A percentile compares a stretch with the other conserved stretches of the same genome.
phyloP scores from a whole-genome alignment of 768 basidiomycete species.

The Suillus hirtellus region DNA sequence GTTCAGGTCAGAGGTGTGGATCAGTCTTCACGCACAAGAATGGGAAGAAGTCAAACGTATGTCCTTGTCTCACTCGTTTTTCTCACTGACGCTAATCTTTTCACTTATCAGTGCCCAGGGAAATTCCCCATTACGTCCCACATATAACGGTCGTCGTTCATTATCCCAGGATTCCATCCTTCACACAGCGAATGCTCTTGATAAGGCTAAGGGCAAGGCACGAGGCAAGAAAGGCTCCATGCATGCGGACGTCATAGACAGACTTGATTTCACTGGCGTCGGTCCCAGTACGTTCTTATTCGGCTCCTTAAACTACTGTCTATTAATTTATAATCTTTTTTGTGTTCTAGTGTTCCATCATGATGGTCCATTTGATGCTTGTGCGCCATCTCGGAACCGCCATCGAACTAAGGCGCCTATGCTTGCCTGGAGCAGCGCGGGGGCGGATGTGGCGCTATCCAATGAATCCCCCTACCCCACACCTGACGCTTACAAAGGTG shows the following conservation, averaged over 20 bases:
- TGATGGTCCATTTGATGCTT: slow-evolving; percentile 90
- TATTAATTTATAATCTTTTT: slow-evolving; percentile 19
- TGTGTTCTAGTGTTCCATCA: slow-evolving; percentile 77
- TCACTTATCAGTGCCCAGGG: slow-evolving; percentile 17
- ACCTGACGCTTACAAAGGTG: slow-evolving; percentile 38
- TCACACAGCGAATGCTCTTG: slow-evolving; percentile 38
- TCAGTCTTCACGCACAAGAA: slow-evolving; percentile 45
- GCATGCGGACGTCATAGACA: slow-evolving; percentile 89
- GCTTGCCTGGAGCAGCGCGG: slow-evolving; percentile 64
- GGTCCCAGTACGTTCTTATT: slow-evolving; percentile 66
- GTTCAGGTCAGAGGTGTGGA: slow-evolving; percentile 53
- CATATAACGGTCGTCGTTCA: slow-evolving; percentile 43
- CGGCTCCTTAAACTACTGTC: neutral
- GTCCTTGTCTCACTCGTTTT: slow-evolving; percentile 26
- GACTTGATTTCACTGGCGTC: slow-evolving; percentile 82
- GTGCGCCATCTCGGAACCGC: slow-evolving; percentile 86
- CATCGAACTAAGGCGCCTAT: slow-evolving; percentile 80
- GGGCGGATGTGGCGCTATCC: slow-evolving; percentile 42
- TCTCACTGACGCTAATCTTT: slow-evolving; percentile 33
- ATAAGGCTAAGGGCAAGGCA: slow-evolving; percentile 50
- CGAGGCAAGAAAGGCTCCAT: slow-evolving; percentile 70
- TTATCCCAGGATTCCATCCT: slow-evolving; percentile 50
- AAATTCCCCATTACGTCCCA: slow-evolving; percentile 24
- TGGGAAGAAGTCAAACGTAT: slow-evolving; percentile 60
- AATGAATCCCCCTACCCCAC: slow-evolving; percentile 53